Evolutionary conservation across 495 filamentous ascomycete species (phyloP), one percentile per base, ranked within the genome.

Genomic region (Penicillium tannophilum): DNA sequence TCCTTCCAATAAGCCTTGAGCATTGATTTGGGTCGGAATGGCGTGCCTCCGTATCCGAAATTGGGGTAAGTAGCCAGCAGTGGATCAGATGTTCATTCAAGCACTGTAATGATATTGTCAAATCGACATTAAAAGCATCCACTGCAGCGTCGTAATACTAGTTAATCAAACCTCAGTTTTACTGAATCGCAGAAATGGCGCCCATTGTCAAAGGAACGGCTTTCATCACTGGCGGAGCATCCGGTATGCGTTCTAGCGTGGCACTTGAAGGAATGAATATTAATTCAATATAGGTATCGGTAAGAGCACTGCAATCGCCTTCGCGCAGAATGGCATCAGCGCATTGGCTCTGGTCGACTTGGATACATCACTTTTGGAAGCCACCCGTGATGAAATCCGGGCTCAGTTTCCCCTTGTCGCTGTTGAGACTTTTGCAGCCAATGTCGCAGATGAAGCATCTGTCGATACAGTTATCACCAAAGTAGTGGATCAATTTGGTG

Each of bases 401-500:
- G 6, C 6, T n/a, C 20, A 33, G 2, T 64, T 55, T 19, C 62
- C 67, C 3, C 28, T 24, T 8, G 52, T 71, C 17, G 30, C 47
- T 0, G 46, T 65, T 0, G 57, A 59, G 33, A 57, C 60, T 16
- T 23, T 67, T 11, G 6, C 57, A 4, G 55, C 55, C 7, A 63
- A 73, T 39, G 65, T 73, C 4, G 59, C 61, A 16, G 54, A 63
- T 6, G 67, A 73, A 56, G 47, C 30, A 17, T 63, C 64, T 4
- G 66, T 71, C 26, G 43, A 62, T 0, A 39, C 41, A 4, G 64
- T 68, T 7, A 51, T 71, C 4, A 48, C 54, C 10, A 58, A 62
- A 35, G 59, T 57, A 0, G 63, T 53, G 3, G 44, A 64, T 2
- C 59, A 69, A 5, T 79, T 71, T 10, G 73, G 77, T 16, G 64